phyloP scores from a whole-genome alignment of 2,329 filamentous ascomycete species.

The Aspergillus pseudoterreus region DNA sequence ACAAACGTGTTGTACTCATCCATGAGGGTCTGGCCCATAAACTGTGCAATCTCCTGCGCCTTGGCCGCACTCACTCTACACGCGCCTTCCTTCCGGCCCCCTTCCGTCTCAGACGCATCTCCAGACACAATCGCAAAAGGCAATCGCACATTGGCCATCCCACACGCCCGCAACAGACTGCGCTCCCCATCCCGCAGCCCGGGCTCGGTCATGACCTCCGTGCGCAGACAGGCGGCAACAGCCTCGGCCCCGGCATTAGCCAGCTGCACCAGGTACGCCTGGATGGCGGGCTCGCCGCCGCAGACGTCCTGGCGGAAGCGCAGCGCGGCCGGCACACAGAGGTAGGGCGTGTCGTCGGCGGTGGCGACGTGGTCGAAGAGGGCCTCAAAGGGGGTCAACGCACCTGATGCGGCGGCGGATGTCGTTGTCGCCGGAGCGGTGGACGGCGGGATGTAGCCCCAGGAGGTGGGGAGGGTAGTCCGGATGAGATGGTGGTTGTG shows the following conservation, averaged over 20 bases:
- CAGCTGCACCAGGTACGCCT: constrained; percentile 59
- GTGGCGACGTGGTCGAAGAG: constrained; percentile 79
- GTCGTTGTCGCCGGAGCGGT: constrained; percentile 48
- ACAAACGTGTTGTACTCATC: constrained; percentile 69
- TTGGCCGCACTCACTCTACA: constrained; percentile 27
- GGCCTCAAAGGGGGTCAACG: constrained; percentile 58
- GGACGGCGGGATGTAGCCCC: constrained; percentile 65
- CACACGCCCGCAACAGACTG: constrained; percentile 57
- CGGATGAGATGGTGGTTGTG: constrained; percentile 73
- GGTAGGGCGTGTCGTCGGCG: constrained; percentile 66
- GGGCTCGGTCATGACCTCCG: constrained; percentile 62
- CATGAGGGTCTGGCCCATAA: constrained; percentile 55
- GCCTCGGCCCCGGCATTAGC: constrained; percentile 60
- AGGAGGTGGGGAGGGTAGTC: constrained; percentile 73
- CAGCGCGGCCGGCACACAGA: constrained; percentile 69
- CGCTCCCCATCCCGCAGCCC: constrained; percentile 24
- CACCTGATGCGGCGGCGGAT: constrained; percentile 4
- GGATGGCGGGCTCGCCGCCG: constrained; percentile 70
- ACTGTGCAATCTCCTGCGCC: constrained; percentile 41
- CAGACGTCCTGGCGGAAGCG: constrained; percentile 65
- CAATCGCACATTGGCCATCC: constrained; percentile 69
- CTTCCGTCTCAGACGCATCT: not conserved
- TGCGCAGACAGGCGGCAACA: constrained; percentile 63
- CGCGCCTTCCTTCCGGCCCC: constrained; percentile 24
- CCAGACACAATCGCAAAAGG: constrained; percentile 51